Base-by-base conservation (phyloP, 768 basidiomycete species). In the Rhizopogon vulgaris region DNA sequence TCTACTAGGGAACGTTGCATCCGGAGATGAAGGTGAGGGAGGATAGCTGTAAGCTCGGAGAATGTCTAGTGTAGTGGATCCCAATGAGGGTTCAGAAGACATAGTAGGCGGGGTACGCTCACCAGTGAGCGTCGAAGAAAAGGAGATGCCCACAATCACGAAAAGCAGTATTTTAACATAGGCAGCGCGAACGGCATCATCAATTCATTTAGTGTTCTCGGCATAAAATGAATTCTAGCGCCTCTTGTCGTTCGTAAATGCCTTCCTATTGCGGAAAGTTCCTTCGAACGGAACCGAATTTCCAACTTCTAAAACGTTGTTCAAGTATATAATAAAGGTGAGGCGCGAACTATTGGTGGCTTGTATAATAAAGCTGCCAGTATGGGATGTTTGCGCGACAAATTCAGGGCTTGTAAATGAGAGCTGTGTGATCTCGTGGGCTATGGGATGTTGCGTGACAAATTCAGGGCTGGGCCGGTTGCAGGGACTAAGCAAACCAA, bases 21-120 rank as follows among this genome's bases (percentile, higher is more conserved):
- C 51, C 30, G 45, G 51, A 30, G 45, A 49, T 27, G 51, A 22
- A 17, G 38, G 41, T 1, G 55, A 43, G 39, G 45, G 10, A 32
- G 56, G 18, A 41, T 54, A 25, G 42, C 64, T 56, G 41, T 64
- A 66, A 7, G 62, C 57, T 48, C 52, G 63, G 39, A 60, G 58
- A 42, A 66, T 57, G 55, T 51, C 63, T 49, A 64, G 59, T 47
- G 66, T 64, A 22, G 68, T 59, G 15, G 66, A 68, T 41, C 67
- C 66, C 24, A 55, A 56, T 14, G 68, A 58, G 22, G 52, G 55
- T 28, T 53, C 57, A 24, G 55, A 15, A n/a, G 55, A 52, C 38
- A 52, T 39, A 41, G 48, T 38, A 7, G 14, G 37, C 28, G 37
- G 41, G 43, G 53, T 22, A 18, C 28, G 30, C 43, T 38, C 49